Evolutionary conservation across 345 rosid species (phyloP).

Genomic region (Aegle marmelos): DNA sequence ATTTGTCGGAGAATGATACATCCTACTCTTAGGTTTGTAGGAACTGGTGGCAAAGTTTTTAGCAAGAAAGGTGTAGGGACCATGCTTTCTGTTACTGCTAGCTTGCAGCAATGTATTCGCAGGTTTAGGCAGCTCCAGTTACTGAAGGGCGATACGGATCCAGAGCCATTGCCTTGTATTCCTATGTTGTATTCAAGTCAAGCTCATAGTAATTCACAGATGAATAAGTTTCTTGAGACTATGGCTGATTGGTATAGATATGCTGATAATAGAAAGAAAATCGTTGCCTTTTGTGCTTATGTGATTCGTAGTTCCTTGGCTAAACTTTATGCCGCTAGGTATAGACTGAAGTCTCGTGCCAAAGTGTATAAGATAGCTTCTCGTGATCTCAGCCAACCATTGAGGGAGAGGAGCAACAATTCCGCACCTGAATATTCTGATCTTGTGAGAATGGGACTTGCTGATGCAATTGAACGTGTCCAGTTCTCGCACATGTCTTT

Average conservation of each 20-base stretch:
- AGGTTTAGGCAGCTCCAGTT: constrained; percentile 71
- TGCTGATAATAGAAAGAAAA: constrained; percentile 92
- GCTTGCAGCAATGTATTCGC: constrained; percentile 81
- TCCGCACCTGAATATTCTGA: constrained; percentile 94
- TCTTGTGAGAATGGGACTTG: constrained; percentile 95
- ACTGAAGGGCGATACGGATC: constrained; percentile 94
- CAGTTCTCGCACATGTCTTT: constrained; percentile 88
- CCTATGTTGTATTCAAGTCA: constrained; percentile 97
- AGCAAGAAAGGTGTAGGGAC: constrained; percentile 91
- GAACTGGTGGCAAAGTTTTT: constrained; percentile 75
- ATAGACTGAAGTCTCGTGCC: constrained; percentile 92
- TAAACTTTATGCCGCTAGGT: constrained; percentile 94
- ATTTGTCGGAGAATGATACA: constrained; percentile 75
- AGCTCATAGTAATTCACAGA: constrained; percentile 91
- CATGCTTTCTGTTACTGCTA: constrained; percentile 89
- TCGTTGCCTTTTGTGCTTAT: constrained; percentile 94
- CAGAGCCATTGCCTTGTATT: constrained; percentile 90
- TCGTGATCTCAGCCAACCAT: constrained; percentile 78
- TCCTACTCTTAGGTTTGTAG: constrained; percentile 84
- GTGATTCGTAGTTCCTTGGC: constrained; percentile 93
- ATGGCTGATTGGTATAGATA: constrained; percentile 97
- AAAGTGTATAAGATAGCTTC: constrained; percentile 84
- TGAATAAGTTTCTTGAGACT: constrained; percentile 97
- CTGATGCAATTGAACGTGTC: constrained; percentile 90
- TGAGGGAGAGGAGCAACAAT: constrained; percentile 77